Evolutionary conservation across 2,329 filamentous ascomycete genomes (phyloP).

Genomic region (Aspergillus chevalieri): DNA sequence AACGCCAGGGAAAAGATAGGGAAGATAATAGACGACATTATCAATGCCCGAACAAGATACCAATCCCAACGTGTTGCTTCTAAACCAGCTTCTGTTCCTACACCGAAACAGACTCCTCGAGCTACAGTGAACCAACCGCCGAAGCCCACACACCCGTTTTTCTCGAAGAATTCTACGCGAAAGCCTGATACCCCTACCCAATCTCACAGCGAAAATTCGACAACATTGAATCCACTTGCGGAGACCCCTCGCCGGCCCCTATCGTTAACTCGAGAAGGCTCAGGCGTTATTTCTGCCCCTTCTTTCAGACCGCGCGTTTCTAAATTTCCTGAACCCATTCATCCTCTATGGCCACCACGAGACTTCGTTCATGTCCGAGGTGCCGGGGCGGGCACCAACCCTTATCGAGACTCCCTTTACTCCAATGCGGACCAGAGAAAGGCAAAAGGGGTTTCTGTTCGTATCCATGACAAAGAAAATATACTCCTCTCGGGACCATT

Average conservation of each 20-base stretch:
- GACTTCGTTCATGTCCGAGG: slow-evolving; percentile 49
- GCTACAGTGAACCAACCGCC: slow-evolving; percentile 16
- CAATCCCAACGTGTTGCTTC: slow-evolving; percentile 6
- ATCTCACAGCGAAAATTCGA: neutral
- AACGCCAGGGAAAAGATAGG: slow-evolving; percentile 48
- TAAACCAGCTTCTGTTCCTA: slow-evolving; percentile 14
- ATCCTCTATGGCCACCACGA: slow-evolving; percentile 36
- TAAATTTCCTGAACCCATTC: slow-evolving; percentile 26
- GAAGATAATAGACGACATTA: slow-evolving; percentile 57
- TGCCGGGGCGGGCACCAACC: neutral
- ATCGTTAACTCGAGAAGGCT: neutral
- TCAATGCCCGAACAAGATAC: slow-evolving; percentile 37
- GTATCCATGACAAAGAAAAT: slow-evolving; percentile 30
- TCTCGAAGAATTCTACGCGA: slow-evolving; percentile 50
- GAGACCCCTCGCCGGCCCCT: neutral
- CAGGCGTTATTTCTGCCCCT: slow-evolving; percentile 4
- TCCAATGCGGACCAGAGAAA: slow-evolving; percentile 28
- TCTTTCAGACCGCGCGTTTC: slow-evolving; percentile 15
- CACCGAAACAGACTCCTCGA: slow-evolving; percentile 5
- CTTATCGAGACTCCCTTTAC: neutral
- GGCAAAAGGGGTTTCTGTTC: slow-evolving; percentile 27
- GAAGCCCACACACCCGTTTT: slow-evolving; percentile 63
- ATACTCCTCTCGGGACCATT: slow-evolving; percentile 17
- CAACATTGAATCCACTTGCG: neutral
- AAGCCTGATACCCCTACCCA: slow-evolving; percentile 6